Conservation (phyloP, 2,329 filamentous ascomycete species). For the Penicillium hesseltinei region DNA sequence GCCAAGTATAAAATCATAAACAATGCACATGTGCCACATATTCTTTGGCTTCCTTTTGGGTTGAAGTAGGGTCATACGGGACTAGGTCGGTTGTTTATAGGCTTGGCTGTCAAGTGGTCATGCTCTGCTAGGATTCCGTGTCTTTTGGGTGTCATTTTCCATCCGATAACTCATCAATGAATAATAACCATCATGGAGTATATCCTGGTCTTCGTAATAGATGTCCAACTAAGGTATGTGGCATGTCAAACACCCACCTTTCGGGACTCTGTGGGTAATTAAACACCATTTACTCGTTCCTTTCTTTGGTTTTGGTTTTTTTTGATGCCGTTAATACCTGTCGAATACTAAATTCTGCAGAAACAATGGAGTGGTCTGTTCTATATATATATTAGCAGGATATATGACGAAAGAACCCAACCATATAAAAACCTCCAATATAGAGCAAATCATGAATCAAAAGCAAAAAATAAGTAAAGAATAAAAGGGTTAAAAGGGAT, state of each 20-base stretch:
- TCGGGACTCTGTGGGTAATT: not conserved
- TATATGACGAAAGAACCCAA: no score
- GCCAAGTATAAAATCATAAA: constrained; percentile 1
- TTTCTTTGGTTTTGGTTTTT: not conserved
- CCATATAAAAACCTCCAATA: not conserved
- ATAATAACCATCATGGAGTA: not conserved
- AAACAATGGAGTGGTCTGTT: not conserved
- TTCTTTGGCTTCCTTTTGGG: not conserved
- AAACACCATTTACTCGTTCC: no score
- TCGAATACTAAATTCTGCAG: not conserved
- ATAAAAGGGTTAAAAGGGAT: not conserved
- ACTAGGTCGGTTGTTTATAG: not conserved
- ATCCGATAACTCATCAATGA: no score
- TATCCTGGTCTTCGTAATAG: not conserved
- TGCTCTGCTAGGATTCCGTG: no score
- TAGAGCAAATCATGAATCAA: not conserved
- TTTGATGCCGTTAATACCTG: no score
- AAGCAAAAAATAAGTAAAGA: not conserved
- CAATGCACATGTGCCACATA: not conserved
- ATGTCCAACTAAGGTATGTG: not conserved
- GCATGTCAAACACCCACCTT: not conserved
- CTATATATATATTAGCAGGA: not conserved
- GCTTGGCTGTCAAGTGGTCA: not conserved
- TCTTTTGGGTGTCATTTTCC: not conserved
- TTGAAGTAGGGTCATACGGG: not conserved